Percentiles rank a stretch among this genome's conserved stretches.
phyloP scores from a whole-genome alignment of 2,329 filamentous ascomycete species.

The Aureobasidium mangrovei region DNA sequence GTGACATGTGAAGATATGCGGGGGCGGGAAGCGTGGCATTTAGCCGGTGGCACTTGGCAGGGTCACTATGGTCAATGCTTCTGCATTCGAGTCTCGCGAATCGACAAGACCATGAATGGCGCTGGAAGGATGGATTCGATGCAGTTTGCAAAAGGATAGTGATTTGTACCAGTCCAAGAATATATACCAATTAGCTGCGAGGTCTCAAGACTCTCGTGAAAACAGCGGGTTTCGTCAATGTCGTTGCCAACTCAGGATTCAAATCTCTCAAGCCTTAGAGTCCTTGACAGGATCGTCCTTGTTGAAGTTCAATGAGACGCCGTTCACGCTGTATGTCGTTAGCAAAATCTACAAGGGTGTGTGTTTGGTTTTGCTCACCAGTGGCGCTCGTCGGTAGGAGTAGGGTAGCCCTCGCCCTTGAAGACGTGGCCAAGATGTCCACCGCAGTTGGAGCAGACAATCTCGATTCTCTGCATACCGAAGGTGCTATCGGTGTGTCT shows the following conservation, averaged over 20 bases:
- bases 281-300: slow-evolving; percentile 48
- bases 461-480: slow-evolving; percentile 84
- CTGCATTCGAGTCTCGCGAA: too few species aligned
- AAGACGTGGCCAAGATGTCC: slow-evolving; percentile 88
- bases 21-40: too few species aligned
- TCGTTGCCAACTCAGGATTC: background rate
- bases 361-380: slow-evolving; percentile 37
- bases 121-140: too few species aligned
- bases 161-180: background rate
- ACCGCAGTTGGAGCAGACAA: slow-evolving; percentile 88
- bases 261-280: background rate
- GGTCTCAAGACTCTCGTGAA: background rate
- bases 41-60: too few species aligned
- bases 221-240: background rate
- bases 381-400: slow-evolving; percentile 90
- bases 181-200: background rate
- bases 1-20: too few species aligned
- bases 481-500: slow-evolving; percentile 67
- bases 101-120: too few species aligned
- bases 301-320: slow-evolving; percentile 76
- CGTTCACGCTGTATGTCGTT: slow-evolving; percentile 51
- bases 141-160: background rate
- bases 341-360: background rate
- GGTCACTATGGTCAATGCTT: too few species aligned
- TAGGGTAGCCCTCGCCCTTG: slow-evolving; percentile 75